Conservation (phyloP, 2,329 filamentous ascomycete genomes). For the Arthrocladium fulminans region DNA sequence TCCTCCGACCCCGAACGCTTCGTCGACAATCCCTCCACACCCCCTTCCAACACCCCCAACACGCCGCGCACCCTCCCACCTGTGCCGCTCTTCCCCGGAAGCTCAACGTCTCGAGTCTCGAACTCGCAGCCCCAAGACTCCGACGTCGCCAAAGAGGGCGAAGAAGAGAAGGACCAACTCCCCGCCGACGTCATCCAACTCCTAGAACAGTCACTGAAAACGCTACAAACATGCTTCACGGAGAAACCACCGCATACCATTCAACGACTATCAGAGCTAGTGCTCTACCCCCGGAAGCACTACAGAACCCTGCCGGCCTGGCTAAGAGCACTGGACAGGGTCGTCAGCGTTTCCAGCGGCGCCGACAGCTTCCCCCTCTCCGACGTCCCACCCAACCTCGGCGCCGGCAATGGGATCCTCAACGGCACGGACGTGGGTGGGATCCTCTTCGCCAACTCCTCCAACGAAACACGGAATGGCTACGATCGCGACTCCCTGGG, state of each 20-base stretch:
- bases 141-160: conserved; percentile 32
- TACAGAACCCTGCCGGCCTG: conserved; percentile 77
- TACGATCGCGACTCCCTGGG: conserved; percentile 43
- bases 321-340: conserved; percentile 80
- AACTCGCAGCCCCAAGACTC: conserved; percentile 34
- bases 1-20: conserved; percentile 13
- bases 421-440: conserved; percentile 35
- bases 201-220: conserved; percentile 49
- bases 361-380: conserved; percentile 76
- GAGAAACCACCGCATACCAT: conserved; percentile 80
- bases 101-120: conserved; percentile 33
- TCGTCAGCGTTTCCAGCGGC: conserved; percentile 79
- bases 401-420: conserved; percentile 45
- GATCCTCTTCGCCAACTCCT: conserved; percentile 27
- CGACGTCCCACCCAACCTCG: conserved; percentile 43
- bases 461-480: conserved; percentile 16
- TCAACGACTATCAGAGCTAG: conserved; percentile 81
- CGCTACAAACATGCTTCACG: conserved; percentile 59
- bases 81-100: conserved; percentile 29
- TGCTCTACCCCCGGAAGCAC: conserved; percentile 65
- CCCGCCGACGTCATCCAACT: conserved; percentile 57
- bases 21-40: conserved; percentile 10
- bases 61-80: conserved; percentile 30
- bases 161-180: conserved; percentile 33
- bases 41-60: conserved; percentile 31